Base-by-base conservation (phyloP, 176 grass and related monocot species). In the Aegilops sharonensis region DNA sequence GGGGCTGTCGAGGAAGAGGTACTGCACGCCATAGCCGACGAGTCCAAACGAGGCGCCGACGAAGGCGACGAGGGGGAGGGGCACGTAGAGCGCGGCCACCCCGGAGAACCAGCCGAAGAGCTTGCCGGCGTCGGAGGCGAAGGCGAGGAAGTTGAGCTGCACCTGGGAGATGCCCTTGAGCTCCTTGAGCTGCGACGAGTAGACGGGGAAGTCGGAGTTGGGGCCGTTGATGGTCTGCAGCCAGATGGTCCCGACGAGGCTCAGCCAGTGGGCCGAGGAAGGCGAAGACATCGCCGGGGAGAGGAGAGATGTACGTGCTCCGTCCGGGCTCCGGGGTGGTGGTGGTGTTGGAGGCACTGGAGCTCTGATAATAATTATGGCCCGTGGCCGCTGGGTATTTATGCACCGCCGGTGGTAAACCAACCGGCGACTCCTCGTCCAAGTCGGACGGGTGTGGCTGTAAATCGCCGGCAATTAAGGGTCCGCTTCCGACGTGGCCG, bases 51-150 rank as follows among this genome's bases (percentile, higher is more conserved):
- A 50, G 2, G 94, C 97, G 54, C 97, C 97, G 35, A 89, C 80
- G 14, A 94, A 81, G 20, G 94, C 90, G 9, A 97, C 90, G 15
- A 93, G 72, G 91, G 94, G 96, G 9, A 94, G 90, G 1, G 97
- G 94, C 67, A 99, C 94, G 81, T 97, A 85, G n/a, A 90, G 82
- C 0, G 90, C 90, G 2, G 94, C 97, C 27, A 99, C 68, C 10
- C 97, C 97, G 65, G 97, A 93, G 86, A 97, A 90, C 97, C 94
- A 99, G 52, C 94, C 97, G 52, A 99, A 99, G 77, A 99, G 92
- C 87, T 99, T 99, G 29, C 97, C 97, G 0, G 97, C 94, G 87
- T 99, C 97, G 9, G 97, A 99, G 18, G 97, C 90, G 81, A 99
- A 99, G 54, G 97, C 97, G 36, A 99, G 91, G 89, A 91, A 91